A percentile compares a stretch with the other conserved stretches of the same genome.
Conservation (phyloP, 768 basidiomycete genomes). For the Pleurotus salmoneostramineus region DNA sequence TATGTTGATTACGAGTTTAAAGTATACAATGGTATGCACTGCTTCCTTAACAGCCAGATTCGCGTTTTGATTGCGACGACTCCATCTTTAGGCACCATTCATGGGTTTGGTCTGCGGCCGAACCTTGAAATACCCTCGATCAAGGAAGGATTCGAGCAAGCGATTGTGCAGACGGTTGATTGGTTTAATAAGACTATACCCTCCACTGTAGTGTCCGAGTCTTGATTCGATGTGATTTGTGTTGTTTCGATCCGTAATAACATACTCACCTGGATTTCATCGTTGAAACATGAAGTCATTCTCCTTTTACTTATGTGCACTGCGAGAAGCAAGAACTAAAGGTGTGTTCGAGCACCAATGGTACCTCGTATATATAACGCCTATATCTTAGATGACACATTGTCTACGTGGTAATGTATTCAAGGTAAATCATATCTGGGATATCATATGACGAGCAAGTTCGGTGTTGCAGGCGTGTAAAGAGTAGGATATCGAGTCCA, state of each 20-base stretch:
- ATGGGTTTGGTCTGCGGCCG: constrained; percentile 46
- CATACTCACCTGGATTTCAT: too few relatives aligned
- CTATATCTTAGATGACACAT: too few relatives aligned
- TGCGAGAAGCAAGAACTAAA: too few relatives aligned
- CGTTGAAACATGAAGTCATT: too few relatives aligned
- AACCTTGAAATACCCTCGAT: constrained; percentile 31
- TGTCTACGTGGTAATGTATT: too few relatives aligned
- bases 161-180: constrained; percentile 34
- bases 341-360: too few relatives aligned
- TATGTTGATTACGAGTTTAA: constrained; percentile 43
- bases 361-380: too few relatives aligned
- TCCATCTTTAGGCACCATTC: constrained; percentile 30
- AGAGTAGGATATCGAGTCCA: neutral
- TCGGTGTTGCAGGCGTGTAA: neutral
- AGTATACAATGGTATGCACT: constrained; percentile 35
- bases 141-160: constrained; percentile 36
- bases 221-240: too few relatives aligned
- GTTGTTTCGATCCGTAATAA: too few relatives aligned
- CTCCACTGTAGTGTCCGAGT: constrained; percentile 9
- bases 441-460: neutral
- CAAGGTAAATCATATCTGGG: neutral
- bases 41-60: neutral
- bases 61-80: neutral
- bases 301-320: too few relatives aligned
- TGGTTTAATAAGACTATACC: constrained; percentile 44